phyloP scores from a whole-genome alignment of 176 grass and related monocot species.

The Cocos nucifera region DNA sequence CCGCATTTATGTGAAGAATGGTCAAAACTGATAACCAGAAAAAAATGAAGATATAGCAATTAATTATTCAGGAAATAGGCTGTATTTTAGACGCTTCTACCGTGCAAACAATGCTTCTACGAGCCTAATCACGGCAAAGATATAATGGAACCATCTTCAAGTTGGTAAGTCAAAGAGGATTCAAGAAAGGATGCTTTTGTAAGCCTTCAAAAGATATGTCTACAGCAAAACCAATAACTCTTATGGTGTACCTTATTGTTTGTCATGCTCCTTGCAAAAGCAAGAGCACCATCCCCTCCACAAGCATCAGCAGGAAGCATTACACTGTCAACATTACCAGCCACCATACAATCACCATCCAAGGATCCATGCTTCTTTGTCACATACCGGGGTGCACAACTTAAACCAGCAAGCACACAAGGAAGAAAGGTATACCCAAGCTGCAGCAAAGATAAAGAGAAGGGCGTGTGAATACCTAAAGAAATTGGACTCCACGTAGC shows the following conservation, averaged over 20 bases:
- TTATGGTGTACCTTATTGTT: constrained; percentile 43
- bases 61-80: too few species aligned
- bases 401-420: constrained; percentile 80
- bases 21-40: too few species aligned
- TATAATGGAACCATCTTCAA: neutral
- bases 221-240: neutral
- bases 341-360: constrained; percentile 36
- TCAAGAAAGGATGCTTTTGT: too few species aligned
- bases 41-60: too few species aligned
- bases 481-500: too few species aligned
- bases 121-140: neutral
- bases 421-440: constrained; percentile 94
- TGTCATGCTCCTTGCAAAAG: constrained; percentile 50
- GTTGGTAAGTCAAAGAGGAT: neutral
- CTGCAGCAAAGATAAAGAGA: constrained; percentile 27
- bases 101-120: neutral
- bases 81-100: too few species aligned
- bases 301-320: constrained; percentile 78
- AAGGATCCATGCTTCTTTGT: constrained; percentile 23
- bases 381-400: constrained; percentile 75
- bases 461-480: neutral
- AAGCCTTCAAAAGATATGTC: too few species aligned
- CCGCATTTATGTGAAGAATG: too few species aligned
- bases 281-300: constrained; percentile 71
- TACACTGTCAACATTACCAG: constrained; percentile 72